Evolutionary conservation across 257 asterid species (phyloP), one percentile per base, ranked within the genome.

Genomic region (Ilex asprella): DNA sequence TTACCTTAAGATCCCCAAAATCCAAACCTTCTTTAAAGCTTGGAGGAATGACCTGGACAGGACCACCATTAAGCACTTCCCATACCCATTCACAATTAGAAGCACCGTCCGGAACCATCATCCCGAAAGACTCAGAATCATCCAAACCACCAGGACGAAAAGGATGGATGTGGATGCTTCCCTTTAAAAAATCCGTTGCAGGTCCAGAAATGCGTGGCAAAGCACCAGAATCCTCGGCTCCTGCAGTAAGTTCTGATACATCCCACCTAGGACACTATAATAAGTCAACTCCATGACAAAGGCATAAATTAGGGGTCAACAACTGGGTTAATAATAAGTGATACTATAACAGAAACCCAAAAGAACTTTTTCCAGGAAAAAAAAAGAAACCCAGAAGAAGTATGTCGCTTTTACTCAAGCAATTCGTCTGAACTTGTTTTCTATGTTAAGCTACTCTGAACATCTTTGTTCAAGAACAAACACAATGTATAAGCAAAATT

Each of bases 141-240:
- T 78, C 94, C 66, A 89, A 78, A 64, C 99, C 99, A 49, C 99
- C 96, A 7, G 96, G 96, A 65, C 83, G 87, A 68, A 92, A 92
- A 70, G 99, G 99, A 64, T 95, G 95, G 56, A 67, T 92, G 65
- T 73, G 81, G 65, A 92, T 78, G 73, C 97, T 87, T 79, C 99
- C 99, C 73, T 87, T 86, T 12, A 92, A 87, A 73, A 76, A 89
- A 79, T 92, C 99, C 78, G 89, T 92, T 31, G 91, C 86, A 65
- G 91, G 95, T 60, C 95, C 97, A 75, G 74, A 78, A 66, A 89
- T 84, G 47, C 91, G 89, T n/a, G 99, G 99, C 75, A 92, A 71
- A 66, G 87, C 87, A 63, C 92, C 95, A 65, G 86, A 78, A 62
- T 81, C 85, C 78, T 78, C 84, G 41, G 91, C 80, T 73, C 84